Base-by-base conservation (phyloP, 1,139 yeast genomes). In the Saccharomycopsis phalli region DNA sequence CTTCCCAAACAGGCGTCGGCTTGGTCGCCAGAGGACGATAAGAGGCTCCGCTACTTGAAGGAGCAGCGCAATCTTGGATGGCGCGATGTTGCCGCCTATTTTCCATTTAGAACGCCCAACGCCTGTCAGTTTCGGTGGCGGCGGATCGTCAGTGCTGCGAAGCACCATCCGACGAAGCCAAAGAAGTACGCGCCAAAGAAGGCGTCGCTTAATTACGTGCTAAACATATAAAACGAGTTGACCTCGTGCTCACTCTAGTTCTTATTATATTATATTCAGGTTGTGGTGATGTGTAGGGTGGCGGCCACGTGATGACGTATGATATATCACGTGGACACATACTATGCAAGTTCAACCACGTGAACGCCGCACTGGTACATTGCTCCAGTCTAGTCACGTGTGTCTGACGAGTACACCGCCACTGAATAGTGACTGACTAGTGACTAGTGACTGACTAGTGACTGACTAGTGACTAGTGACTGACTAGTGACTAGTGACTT, bases 91-190 rank as follows among this genome's bases (percentile, higher is more conserved):
- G 80, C 91, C 11, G 62, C 72, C 35, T 72, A 81, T 53, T 81
- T 81, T 60, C 68, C 66, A 38, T 73, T 76, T 53, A 63, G 93
- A 56, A 81, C 91, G 2, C 82, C 91, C 23, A 81, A 81, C 56
- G 91, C 91, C 4, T 81, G 91, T 53, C 93, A 81, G 56, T 81
- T 81, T 54, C 66, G 93, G 53, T 81, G 91, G 91, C 68, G 93
- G 51, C 62, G 91, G 38, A 65, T 81, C 3, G 44, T 49, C 5
- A 34, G 37, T 27, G 44, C 47, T 7, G 22, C 41, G n/a, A 41
- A 41, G 22, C 3, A 28, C 16, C 21, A 32, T 3, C 21, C 11
- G 11, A 6, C 30, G n/a, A 25, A 22, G 29, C 37, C 22, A 14
- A 36, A 36, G 20, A 36, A 25, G 21, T 30, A 19, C 32, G 20